Evolutionary conservation across 768 basidiomycete genomes (phyloP).

Genomic region (Chalciporus chontae): DNA sequence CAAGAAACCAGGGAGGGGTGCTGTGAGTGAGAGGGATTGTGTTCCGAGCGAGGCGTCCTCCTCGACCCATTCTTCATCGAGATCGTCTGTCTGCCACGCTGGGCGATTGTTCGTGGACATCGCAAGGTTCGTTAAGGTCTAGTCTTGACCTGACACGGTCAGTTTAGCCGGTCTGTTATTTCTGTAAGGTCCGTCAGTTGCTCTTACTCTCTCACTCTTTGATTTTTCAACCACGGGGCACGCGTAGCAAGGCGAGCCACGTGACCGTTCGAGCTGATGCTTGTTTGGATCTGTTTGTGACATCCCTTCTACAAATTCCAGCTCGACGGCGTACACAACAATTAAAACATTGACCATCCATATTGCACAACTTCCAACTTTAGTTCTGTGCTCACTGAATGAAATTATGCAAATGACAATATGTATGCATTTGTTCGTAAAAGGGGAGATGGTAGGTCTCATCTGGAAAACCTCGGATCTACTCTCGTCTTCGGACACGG

Average conservation of each 20-base stretch:
- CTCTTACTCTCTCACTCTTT: constrained; percentile 6
- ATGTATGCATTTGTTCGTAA: no score
- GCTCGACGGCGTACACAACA: no score
- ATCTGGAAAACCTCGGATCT: not conserved
- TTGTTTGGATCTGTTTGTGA: constrained; percentile 13
- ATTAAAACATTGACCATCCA: no score
- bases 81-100: constrained; percentile 86
- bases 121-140: not conserved
- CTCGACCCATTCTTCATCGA: constrained; percentile 91
- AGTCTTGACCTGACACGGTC: not conserved
- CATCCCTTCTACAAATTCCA: no score
- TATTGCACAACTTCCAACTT: no score
- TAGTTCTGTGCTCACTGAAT: no score
- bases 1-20: constrained; percentile 47
- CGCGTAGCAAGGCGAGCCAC: constrained; percentile 14
- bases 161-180: not conserved
- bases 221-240: constrained; percentile 6
- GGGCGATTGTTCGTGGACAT: constrained; percentile 37
- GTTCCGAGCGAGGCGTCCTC: constrained; percentile 41
- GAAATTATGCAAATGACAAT: no score
- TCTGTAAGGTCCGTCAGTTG: constrained; percentile 1
- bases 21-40: constrained; percentile 57
- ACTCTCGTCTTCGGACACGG: not conserved
- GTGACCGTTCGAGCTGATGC: constrained; percentile 25
- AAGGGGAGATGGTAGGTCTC: not conserved